These are phyloP conservation scores for Aureobasidium sp. DNA, from an alignment of 2,329 filamentous ascomycete genomes.

Conservation along the genomic window DNA sequence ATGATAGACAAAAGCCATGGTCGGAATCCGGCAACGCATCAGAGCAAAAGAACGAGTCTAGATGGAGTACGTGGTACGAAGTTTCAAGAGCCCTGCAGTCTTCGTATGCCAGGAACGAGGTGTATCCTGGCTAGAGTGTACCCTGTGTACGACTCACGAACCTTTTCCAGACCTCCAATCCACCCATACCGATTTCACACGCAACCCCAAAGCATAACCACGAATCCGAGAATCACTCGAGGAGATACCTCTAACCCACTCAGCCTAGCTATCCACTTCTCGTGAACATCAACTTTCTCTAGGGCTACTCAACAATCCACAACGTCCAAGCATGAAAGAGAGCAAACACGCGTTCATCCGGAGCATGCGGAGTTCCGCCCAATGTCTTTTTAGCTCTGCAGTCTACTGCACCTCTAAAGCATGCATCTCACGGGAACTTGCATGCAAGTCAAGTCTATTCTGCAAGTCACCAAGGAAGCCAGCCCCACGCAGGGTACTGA, in stretches of 20 bases:
- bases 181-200: not conserved
- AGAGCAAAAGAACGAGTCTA: not conserved
- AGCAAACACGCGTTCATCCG: slow-evolving; percentile 7
- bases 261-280: not conserved
- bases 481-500: not conserved
- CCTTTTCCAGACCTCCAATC: not conserved
- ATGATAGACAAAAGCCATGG: not conserved
- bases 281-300: not conserved
- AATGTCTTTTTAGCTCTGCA: not conserved
- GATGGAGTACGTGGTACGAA: not conserved
- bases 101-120: not conserved
- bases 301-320: not conserved
- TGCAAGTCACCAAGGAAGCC: not conserved
- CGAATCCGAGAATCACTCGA: not conserved
- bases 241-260: not conserved
- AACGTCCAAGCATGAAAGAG: not conserved
- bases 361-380: not conserved
- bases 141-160: not conserved
- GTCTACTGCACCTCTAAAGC: slow-evolving; percentile 1
- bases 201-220: not conserved
- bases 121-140: not conserved
- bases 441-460: not conserved
- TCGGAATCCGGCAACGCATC: not conserved
- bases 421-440: not conserved
- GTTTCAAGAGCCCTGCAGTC: not conserved